Evolutionary conservation across 208 protist genomes (phyloP).

Genomic region (Leishmania major): DNA sequence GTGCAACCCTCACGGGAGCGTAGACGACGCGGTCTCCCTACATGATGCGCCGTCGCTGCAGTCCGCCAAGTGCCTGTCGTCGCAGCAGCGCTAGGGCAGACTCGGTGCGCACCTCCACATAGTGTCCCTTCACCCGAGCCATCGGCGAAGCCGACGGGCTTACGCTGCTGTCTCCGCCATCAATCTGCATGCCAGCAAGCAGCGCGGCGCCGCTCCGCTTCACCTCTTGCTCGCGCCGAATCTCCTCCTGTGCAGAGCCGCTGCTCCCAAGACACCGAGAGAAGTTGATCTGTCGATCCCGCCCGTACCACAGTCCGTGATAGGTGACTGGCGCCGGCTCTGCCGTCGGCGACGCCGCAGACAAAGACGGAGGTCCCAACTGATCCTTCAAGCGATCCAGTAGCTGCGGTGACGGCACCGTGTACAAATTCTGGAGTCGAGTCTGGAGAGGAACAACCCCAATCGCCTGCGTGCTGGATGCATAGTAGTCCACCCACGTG

Average conservation of each 20-base stretch:
- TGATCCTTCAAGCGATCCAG: slow-evolving; percentile 7
- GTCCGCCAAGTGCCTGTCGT: slow-evolving; percentile 13
- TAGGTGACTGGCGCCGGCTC: not conserved
- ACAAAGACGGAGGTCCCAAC: not conserved
- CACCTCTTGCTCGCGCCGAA: slow-evolving; percentile 16
- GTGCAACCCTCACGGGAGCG: not conserved
- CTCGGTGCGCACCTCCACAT: not conserved
- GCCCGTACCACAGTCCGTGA: slow-evolving; percentile 14
- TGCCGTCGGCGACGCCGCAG: not conserved
- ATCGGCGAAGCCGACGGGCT: not conserved
- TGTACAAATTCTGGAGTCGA: slow-evolving; percentile 23
- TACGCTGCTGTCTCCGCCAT: not conserved
- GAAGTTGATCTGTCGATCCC: not conserved
- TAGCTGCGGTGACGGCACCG: slow-evolving; percentile 18
- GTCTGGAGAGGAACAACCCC: slow-evolving; percentile 4
- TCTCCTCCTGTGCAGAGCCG: slow-evolving; percentile 15
- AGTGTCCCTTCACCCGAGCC: not conserved
- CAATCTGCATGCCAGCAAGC: not conserved
- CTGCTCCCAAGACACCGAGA: not conserved
- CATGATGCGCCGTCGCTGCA: slow-evolving; percentile 11
- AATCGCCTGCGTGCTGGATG: slow-evolving; percentile 25
- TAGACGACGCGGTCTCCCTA: slow-evolving; percentile 1
- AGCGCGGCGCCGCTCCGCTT: not conserved
- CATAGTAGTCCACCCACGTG: slow-evolving; percentile 20
- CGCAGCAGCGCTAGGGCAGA: slow-evolving; percentile 22